Evolutionary conservation across 306 rosid genomes (phyloP).

Genomic region (Begonia peltatifolia): DNA sequence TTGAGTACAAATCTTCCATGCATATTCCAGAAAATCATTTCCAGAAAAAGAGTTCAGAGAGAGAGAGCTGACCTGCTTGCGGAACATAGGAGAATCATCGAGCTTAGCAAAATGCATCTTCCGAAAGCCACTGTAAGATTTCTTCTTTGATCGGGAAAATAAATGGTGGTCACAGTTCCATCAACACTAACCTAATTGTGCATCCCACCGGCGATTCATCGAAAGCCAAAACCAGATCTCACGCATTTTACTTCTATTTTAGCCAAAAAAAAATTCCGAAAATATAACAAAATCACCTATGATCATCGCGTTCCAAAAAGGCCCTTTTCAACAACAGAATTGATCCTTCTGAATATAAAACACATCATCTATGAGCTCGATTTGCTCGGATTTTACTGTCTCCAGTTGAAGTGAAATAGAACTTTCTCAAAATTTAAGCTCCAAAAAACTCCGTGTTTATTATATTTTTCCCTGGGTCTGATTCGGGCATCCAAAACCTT

Average conservation of each 20-base stretch:
- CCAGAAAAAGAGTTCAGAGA: background rate
- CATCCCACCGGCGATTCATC: conserved; percentile 1
- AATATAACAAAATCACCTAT: background rate
- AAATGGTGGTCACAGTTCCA: conserved; percentile 10
- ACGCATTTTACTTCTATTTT: conserved; percentile 17
- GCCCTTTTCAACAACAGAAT: background rate
- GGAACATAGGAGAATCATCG: conserved; percentile 99
- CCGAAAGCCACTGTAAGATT: conserved; percentile 7
- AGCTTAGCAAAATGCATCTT: conserved; percentile 96
- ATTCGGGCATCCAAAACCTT: conserved; percentile 34
- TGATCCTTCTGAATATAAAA: no score
- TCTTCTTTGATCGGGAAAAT: background rate
- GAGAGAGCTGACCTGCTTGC: conserved; percentile 69
- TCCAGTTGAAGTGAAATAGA: no score
- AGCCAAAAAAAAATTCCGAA: conserved; percentile 6
- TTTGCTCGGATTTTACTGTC: background rate
- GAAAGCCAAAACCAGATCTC: conserved; percentile 24
- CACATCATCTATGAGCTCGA: background rate
- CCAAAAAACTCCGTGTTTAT: no score
- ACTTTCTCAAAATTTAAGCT: no score
- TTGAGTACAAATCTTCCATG: background rate
- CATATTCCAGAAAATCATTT: background rate
- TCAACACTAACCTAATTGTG: conserved; percentile 10
- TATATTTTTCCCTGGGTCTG: background rate
- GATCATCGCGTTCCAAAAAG: background rate